Evolutionary conservation across 2,329 filamentous ascomycete species (phyloP).

Genomic region (Aureobasidium lini): DNA sequence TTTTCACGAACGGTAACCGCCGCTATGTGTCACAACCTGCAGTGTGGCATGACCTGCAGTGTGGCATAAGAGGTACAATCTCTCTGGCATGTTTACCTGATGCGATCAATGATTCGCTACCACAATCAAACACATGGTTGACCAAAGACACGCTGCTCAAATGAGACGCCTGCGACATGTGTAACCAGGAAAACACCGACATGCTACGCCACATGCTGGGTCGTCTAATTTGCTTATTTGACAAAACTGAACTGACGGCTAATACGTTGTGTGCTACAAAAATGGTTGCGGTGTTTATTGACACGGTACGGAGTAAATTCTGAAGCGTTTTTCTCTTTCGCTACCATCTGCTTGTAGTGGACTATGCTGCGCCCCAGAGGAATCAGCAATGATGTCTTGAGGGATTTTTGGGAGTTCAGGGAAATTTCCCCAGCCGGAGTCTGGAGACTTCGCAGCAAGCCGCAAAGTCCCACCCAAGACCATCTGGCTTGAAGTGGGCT

Average conservation of each 20-base stretch:
- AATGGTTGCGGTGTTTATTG: not conserved
- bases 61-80: not conserved
- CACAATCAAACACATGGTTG: not conserved
- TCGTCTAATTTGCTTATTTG: not conserved
- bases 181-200: too few species aligned
- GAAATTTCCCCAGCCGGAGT: not conserved
- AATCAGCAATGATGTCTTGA: constrained; percentile 4
- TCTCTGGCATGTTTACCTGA: not conserved
- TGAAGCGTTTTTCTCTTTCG: not conserved
- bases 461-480: not conserved
- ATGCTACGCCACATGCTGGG: not conserved
- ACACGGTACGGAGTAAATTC: not conserved
- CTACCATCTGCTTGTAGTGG: not conserved
- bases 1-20: not conserved
- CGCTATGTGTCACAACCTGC: not conserved
- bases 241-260: not conserved
- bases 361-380: not conserved
- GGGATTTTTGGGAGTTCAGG: constrained; percentile 1
- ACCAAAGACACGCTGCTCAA: not conserved
- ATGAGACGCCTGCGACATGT: too few species aligned
- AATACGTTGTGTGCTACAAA: not conserved
- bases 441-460: not conserved
- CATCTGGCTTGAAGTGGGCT: not conserved
- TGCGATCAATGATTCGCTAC: not conserved
- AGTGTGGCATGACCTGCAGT: too few species aligned